These are phyloP conservation scores for Fusarium avenaceum DNA, from an alignment of 2,329 filamentous ascomycete genomes.

Conservation along the genomic window DNA sequence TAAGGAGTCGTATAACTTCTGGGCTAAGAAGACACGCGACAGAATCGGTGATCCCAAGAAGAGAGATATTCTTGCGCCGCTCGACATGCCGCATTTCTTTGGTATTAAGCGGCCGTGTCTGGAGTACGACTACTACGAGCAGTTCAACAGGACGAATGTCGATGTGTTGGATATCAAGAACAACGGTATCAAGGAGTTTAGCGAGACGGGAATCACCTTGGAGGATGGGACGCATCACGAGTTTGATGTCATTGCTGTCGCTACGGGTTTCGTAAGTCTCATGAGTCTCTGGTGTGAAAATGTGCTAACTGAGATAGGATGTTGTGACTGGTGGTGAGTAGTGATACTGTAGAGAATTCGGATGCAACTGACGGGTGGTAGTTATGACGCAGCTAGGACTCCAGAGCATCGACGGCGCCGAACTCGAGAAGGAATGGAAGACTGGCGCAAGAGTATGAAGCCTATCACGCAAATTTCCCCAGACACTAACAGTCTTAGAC, in stretches of 20 bases:
- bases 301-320: constrained; percentile 46
- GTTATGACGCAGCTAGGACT: constrained; percentile 62
- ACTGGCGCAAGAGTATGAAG: constrained; percentile 50
- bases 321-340: constrained; percentile 54
- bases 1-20: constrained; percentile 67
- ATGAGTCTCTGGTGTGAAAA: fast-evolving
- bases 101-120: constrained; percentile 65
- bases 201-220: constrained; percentile 57
- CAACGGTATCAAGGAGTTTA: constrained; percentile 58
- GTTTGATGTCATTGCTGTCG: constrained; percentile 60
- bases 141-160: constrained; percentile 61
- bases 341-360: fast-evolving
- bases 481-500: constrained; percentile 44
- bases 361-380: constrained; percentile 14
- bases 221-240: constrained; percentile 59
- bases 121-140: constrained; percentile 61
- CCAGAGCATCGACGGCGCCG: constrained; percentile 55
- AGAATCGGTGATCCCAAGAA: constrained; percentile 64
- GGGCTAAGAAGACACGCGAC: constrained; percentile 64
- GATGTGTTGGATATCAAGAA: constrained; percentile 58
- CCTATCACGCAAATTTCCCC: fast-evolving
- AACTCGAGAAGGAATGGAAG: constrained; percentile 60
- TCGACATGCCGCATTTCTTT: constrained; percentile 66
- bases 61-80: constrained; percentile 66
- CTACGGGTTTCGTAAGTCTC: constrained; percentile 61